Base-by-base conservation (phyloP, 2,329 filamentous ascomycete species). In the Neonectria hederae region DNA sequence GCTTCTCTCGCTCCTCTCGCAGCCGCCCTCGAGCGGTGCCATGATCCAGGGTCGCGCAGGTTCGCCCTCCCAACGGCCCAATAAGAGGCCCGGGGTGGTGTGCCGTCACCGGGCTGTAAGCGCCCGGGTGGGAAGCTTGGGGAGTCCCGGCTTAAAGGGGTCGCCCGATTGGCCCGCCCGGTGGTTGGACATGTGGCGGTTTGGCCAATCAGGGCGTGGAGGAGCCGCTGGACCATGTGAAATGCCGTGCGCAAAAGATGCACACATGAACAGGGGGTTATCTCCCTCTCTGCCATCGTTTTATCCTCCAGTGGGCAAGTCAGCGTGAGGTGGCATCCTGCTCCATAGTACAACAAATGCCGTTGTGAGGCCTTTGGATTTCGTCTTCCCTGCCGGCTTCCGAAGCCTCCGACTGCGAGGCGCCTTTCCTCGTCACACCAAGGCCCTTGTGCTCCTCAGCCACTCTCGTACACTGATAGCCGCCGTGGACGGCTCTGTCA, bases 101-200 rank as follows among this genome's bases (percentile, higher is more conserved):
- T 67, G 55, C 62, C 53, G 64, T 70, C 67, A 60, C 69, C 59
- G 54, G 22, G 56, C 48, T 65, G 68, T 78, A 78, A 78, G 76
- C 76, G 76, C 76, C 75, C 71, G 65, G 67, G 70, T 72, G 67
- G 67, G 65, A 66, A 69, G 49, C 56, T 69, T 67, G 67, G 65
- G 61, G 66, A 63, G 54, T 61, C 58, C 61, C 54, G 62, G 63
- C 46, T 30, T 54, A 60, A 66, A 58, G 52, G 64, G 56, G 60
- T 57, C 51, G 58, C 62, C 54, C 69, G 64, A 77, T 77, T 78
- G 76, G 76, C 54, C 65, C 30, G 28, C 26, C 14, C 42, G 59
- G 65, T 62, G 64, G 67, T 48, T 69, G 68, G 63, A 48, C 30
- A 62, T 60, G 58, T 65, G 62, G 43, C 5, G 40, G 22, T 13